Base-by-base conservation (phyloP, 306 rosid genomes). In the Glycyrrhiza uralensis region DNA sequence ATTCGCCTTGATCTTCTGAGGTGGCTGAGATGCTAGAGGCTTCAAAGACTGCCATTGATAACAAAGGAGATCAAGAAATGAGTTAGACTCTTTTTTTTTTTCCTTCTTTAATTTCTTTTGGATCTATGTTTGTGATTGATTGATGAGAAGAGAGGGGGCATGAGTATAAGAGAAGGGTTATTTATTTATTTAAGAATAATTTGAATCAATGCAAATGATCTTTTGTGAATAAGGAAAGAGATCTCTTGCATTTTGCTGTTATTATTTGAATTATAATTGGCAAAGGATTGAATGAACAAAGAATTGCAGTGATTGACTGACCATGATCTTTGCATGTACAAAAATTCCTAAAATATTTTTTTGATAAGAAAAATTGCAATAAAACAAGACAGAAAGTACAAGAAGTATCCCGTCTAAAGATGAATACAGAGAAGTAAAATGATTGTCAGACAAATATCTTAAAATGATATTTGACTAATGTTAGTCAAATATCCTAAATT, bases 11-110 rank as follows among this genome's bases (percentile, higher is more conserved):
- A 15, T 36, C 30, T 20, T 67, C 79, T 0, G 84, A 77, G 9
- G 87, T 63, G 12, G 74, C 80, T 1, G 93, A 83, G 77, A 83
- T 71, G 63, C 82, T 61, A 0, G 93, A 85, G 58, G 84, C 74
- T 57, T 88, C 81, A n/a, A n/a, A n/a, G 0, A 84, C 77, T 32
- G 45, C 44, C 45, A 26, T 4, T 26, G 29, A 2, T 4, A 26
- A 26, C 29, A 26, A 4, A 26, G 29, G 29, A 26, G 29, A 26
- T 26, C 29, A 26, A 26, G 4, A 4, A 26, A 26, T 26, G 4
- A 4, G 29, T n/a, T n/a, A n/a, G n/a, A n/a, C n/a, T n/a, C n/a
- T n/a, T n/a, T n/a, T n/a, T n/a, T n/a, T n/a, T n/a, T n/a, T n/a
- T n/a, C 29, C 29, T 26, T 26, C 3, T 0, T 66, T 17, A n/a